Percentiles rank a stretch among this genome's conserved stretches.
phyloP scores from a whole-genome alignment of 1,284 basidiomycete genomes.

The Boletus hoseneyae region DNA sequence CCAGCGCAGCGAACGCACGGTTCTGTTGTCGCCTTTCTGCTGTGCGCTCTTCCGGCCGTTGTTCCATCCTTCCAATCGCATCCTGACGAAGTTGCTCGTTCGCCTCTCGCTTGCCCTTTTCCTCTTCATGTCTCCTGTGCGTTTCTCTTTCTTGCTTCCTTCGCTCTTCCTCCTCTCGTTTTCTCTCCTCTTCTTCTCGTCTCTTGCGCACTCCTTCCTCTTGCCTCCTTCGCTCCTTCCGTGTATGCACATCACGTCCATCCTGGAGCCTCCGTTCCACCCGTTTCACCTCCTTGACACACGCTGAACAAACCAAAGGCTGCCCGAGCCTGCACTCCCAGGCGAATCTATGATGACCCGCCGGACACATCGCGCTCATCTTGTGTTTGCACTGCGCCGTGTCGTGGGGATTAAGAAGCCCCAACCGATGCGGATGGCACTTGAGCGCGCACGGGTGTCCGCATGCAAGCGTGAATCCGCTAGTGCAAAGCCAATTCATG shows the following conservation, averaged over 20 bases:
- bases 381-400: slow-evolving; percentile 32
- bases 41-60: not conserved
- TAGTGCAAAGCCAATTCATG: not conserved
- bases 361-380: slow-evolving; percentile 1
- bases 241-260: not conserved
- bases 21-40: not conserved
- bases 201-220: not conserved
- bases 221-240: not conserved
- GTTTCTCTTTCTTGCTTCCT: not conserved
- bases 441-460: slow-evolving; percentile 49
- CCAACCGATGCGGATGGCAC: slow-evolving; percentile 40
- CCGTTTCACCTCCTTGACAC: slow-evolving; percentile 6
- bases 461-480: slow-evolving; percentile 31
- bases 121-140: not conserved
- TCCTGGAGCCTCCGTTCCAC: not conserved
- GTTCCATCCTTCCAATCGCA: not conserved
- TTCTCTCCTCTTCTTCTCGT: not conserved
- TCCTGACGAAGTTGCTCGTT: not conserved
- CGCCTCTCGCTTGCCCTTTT: not conserved
- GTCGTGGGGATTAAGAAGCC: slow-evolving; percentile 27
- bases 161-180: slow-evolving; percentile 1
- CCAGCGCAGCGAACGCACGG: not conserved
- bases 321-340: slow-evolving; percentile 16
- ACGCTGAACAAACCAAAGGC: slow-evolving; percentile 8
- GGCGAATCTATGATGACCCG: slow-evolving; percentile 2